A percentile compares a stretch with the other conserved stretches of the same genome.
phyloP scores from a whole-genome alignment of 2,329 filamentous ascomycete species.

The Gaeumannomyces tritici region DNA sequence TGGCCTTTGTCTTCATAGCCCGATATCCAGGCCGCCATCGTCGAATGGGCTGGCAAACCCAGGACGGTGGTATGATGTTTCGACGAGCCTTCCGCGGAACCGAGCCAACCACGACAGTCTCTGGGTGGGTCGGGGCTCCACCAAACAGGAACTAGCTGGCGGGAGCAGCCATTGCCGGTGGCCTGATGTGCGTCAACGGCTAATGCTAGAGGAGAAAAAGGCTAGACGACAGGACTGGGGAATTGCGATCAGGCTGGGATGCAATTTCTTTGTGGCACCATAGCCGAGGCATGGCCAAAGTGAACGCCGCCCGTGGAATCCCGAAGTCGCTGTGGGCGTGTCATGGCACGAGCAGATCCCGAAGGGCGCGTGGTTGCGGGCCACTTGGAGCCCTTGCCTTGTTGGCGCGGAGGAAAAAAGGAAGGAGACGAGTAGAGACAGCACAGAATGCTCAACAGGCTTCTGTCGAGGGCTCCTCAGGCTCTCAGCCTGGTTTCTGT shows the following conservation, averaged over 20 bases:
- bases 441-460: too few species aligned
- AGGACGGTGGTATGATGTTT: neutral
- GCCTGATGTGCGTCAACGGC: neutral
- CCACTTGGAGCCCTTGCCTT: too few species aligned
- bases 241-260: neutral
- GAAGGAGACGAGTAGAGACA: too few species aligned
- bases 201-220: neutral
- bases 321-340: neutral
- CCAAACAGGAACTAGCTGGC: neutral
- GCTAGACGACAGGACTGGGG: neutral
- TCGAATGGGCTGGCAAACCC: neutral
- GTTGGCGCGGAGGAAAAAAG: too few species aligned
- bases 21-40: neutral
- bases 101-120: neutral
- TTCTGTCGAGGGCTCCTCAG: neutral
- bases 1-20: neutral
- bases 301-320: neutral
- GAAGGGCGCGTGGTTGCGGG: neutral
- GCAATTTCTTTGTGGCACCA: neutral
- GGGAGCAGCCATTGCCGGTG: neutral
- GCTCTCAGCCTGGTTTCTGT: neutral
- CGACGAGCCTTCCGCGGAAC: neutral
- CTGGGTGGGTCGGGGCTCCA: neutral
- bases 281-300: neutral
- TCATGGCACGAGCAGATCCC: neutral